Conservation (phyloP, 177 flowering plant genomes). For the Vitis hybrid region DNA sequence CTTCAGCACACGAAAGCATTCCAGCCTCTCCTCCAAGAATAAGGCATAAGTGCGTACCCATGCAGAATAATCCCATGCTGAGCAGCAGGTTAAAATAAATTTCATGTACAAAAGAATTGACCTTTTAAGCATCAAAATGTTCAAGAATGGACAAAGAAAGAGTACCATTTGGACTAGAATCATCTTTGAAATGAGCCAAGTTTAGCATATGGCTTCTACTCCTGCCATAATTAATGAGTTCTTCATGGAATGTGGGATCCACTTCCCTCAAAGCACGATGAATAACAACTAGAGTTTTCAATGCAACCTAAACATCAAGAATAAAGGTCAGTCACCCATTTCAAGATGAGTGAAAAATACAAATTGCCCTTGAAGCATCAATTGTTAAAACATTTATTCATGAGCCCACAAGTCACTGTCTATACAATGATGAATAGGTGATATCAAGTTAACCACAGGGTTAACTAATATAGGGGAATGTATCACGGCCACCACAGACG, state of each 20-base stretch:
- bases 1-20: slow-evolving; percentile 81
- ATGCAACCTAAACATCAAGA: slow-evolving; percentile 66
- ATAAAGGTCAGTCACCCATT: not conserved
- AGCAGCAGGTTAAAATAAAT: slow-evolving; percentile 14
- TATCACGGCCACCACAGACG: not conserved
- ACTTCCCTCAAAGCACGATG: slow-evolving; percentile 99
- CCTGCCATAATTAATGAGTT: slow-evolving; percentile 83
- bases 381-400: not conserved
- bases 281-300: slow-evolving; percentile 90
- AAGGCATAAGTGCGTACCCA: slow-evolving; percentile 94
- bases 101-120: slow-evolving; percentile 4
- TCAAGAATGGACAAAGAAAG: not conserved
- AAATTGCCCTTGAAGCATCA: not conserved
- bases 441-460: too few species aligned
- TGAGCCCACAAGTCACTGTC: not conserved
- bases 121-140: not conserved
- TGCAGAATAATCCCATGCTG: slow-evolving; percentile 97
- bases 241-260: slow-evolving; percentile 94
- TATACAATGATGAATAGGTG: not conserved
- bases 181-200: slow-evolving; percentile 95
- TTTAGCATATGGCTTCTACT: slow-evolving; percentile 94
- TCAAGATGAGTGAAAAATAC: too few species aligned
- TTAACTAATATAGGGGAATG: too few species aligned
- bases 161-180: slow-evolving; percentile 92
- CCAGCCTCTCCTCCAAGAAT: slow-evolving; percentile 87